Evolutionary conservation across 352 stramenopile species (phyloP).

Genomic region (Globisporangium carolinianum): DNA sequence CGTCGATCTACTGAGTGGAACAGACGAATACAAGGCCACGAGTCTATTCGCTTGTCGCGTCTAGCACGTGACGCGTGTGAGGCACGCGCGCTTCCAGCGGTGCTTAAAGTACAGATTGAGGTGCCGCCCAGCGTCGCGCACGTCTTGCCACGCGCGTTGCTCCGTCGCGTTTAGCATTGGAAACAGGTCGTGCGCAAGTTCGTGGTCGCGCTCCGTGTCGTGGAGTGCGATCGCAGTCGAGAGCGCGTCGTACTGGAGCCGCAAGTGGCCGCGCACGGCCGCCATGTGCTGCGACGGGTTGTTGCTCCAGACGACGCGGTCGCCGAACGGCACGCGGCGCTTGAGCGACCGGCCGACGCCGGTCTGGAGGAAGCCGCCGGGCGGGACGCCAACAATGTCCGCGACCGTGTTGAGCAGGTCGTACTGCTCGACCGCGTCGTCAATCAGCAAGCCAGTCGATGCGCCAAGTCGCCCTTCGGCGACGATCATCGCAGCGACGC

Average conservation of each 20-base stretch:
- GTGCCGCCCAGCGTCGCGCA: constrained; percentile 21
- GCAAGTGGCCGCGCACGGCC: constrained; percentile 24
- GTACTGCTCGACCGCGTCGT: constrained; percentile 29
- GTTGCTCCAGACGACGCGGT: constrained; percentile 43
- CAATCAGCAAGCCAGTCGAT: constrained; percentile 17
- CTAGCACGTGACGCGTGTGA: constrained; percentile 2
- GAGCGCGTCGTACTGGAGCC: constrained; percentile 36
- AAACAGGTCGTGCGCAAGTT: constrained; percentile 28
- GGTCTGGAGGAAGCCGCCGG: constrained; percentile 25
- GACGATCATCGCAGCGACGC: constrained; percentile 25
- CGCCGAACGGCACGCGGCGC: constrained; percentile 22
- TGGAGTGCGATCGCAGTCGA: constrained; percentile 29
- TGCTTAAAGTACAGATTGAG: constrained; percentile 50
- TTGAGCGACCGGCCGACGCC: constrained; percentile 37
- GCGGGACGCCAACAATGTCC: constrained; percentile 29
- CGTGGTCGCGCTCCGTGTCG: constrained; percentile 31
- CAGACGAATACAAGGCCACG: too few species aligned
- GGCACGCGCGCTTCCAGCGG: constrained; percentile 20
- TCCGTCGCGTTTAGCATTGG: constrained; percentile 13
- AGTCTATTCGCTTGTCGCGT: too few species aligned
- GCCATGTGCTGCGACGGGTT: constrained; percentile 41
- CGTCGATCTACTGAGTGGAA: too few species aligned
- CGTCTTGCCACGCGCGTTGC: constrained; percentile 11
- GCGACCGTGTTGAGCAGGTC: constrained; percentile 34
- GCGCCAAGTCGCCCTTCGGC: constrained; percentile 27